Base-by-base conservation (phyloP, 2,329 filamentous ascomycete species). In the Colletotrichum siamense region DNA sequence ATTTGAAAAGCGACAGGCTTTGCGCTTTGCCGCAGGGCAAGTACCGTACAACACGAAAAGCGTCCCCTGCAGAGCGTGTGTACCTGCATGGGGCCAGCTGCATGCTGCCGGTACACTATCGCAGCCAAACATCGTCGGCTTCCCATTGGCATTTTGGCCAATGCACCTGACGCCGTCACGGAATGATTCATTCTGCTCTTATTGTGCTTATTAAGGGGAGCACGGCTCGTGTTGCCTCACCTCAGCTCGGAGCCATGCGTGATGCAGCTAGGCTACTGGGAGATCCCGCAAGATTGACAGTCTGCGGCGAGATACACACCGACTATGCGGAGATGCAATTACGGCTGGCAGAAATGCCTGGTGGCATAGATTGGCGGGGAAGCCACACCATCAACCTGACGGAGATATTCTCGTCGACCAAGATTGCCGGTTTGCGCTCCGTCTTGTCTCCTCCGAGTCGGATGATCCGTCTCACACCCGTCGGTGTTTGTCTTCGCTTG, bases 21-120 rank as follows among this genome's bases (percentile, higher is more conserved):
- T 15, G 9, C 30, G 22, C 32, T 30, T 34, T 22, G 18, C 65
- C 49, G 39, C 55, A 69, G 32, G 52, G 57, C 39, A 22, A 55
- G 18, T 55, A 13, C n/a, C 32, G 34, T 55, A 36, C 18, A 22
- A 28, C 55, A 36, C 34, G 15, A 57, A 16, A 22, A 49, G 22
- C 24, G 28, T 28, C 6, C 13, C 13, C 36, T 64, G 63, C 44
- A 18, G 30, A 32, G 16, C 52, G 24, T 69, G 69, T 59, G 39
- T 77, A 61, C 64, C 61, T 76, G 68, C 76, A 67, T 72, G 68
- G 15, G 65, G 22, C 34, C 36, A 73, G 28, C 76, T 73, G 76
- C 69, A 55, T 8, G 62, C n/a, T 69, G 61, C 73, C 75, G 75
- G 30, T 5, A 28, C n/a, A 44, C 34, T 34, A 32, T 63, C 32